A percentile compares a stretch with the other conserved stretches of the same genome.
Conservation (phyloP, 768 basidiomycete genomes). For the Tylopilus intermedius region DNA sequence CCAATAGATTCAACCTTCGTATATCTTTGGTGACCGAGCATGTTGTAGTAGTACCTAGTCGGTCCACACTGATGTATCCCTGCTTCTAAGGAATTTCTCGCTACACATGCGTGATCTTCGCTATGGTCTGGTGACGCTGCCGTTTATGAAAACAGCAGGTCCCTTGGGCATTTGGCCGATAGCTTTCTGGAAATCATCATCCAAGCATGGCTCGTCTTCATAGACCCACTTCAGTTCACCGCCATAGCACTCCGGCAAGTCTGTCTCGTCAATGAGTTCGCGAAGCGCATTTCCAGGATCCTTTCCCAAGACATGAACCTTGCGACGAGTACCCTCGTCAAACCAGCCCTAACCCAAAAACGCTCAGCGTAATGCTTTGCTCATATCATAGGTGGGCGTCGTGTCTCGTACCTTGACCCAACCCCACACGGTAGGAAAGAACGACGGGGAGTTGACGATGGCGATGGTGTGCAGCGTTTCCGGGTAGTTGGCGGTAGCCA, state of each 20-base stretch:
- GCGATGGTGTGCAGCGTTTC: slow-evolving; percentile 67
- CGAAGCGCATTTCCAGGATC: slow-evolving; percentile 51
- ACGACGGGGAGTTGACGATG: slow-evolving; percentile 74
- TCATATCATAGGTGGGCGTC: no score
- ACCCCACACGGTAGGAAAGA: slow-evolving; percentile 79
- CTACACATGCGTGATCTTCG: no score
- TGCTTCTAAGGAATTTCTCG: no score
- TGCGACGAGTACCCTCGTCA: slow-evolving; percentile 71
- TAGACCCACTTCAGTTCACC: slow-evolving; percentile 70
- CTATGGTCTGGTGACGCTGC: slow-evolving; percentile 31
- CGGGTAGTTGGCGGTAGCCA: slow-evolving; percentile 79
- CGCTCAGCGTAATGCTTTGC: background rate
- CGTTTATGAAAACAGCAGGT: slow-evolving; percentile 47
- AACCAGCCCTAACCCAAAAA: slow-evolving; percentile 57
- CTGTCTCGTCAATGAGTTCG: slow-evolving; percentile 41
- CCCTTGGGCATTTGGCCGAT: slow-evolving; percentile 54
- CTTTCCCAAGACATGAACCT: slow-evolving; percentile 69
- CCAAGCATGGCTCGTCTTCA: slow-evolving; percentile 61
- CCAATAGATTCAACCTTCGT: background rate
- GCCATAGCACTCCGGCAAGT: slow-evolving; percentile 69
- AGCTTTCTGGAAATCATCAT: slow-evolving; percentile 44
- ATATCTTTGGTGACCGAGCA: no score
- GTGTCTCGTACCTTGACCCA: slow-evolving; percentile 62
- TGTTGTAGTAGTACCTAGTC: no score
- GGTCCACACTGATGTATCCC: background rate